Evolutionary conservation across 2,329 filamentous ascomycete species (phyloP).

Genomic region (Penicillium decumbens): DNA sequence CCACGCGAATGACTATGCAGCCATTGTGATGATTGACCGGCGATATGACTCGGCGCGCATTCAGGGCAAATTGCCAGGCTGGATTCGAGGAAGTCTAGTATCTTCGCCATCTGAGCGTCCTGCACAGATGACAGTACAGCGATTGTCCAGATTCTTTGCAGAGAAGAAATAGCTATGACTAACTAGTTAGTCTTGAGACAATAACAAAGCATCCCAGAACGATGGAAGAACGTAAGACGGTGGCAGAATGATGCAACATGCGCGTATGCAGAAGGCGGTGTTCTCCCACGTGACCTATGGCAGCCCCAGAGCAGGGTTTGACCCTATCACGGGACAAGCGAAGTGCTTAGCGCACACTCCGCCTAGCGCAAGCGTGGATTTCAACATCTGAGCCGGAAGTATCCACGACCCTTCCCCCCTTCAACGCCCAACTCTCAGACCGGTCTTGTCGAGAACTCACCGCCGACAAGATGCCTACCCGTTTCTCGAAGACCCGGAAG

Average conservation of each 20-base stretch:
- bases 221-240: not conserved
- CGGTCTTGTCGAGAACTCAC: constrained; percentile 40
- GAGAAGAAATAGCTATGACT: constrained; percentile 8
- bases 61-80: constrained; percentile 73
- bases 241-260: constrained; percentile 2
- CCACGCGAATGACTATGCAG: constrained; percentile 82
- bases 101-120: constrained; percentile 21
- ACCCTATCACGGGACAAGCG: constrained; percentile 36
- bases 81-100: constrained; percentile 71
- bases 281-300: constrained; percentile 4
- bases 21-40: constrained; percentile 78
- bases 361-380: constrained; percentile 32
- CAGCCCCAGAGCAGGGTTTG: constrained; percentile 26
- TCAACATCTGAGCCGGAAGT: constrained; percentile 34
- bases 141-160: constrained; percentile 34
- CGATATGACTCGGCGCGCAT: constrained; percentile 73
- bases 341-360: constrained; percentile 39
- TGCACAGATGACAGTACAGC: constrained; percentile 25
- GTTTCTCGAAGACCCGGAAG: constrained; percentile 49
- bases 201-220: not conserved
- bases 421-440: constrained; percentile 36
- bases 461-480: constrained; percentile 50
- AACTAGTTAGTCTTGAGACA: not conserved
- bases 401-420: constrained; percentile 30
- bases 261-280: not conserved